phyloP scores from a whole-genome alignment of 2,329 filamentous ascomycete species.

The Trichophyton mentagrophytes region DNA sequence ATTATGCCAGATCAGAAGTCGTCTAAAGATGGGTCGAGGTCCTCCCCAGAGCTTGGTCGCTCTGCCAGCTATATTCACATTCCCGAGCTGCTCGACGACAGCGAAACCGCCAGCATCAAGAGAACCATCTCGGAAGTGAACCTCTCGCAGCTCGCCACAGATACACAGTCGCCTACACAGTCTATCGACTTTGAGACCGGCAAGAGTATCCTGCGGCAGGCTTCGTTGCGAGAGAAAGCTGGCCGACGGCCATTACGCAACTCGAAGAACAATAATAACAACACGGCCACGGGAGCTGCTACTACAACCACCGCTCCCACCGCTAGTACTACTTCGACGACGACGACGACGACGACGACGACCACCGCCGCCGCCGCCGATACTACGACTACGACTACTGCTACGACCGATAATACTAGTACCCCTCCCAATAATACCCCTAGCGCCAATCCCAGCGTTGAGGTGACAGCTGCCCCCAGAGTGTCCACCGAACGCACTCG shows the following conservation, averaged over 20 bases:
- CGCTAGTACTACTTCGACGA: no score
- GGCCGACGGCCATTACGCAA: not conserved
- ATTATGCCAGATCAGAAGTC: conserved; percentile 25
- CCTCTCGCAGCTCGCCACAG: conserved; percentile 25
- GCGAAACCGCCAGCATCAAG: conserved; percentile 30
- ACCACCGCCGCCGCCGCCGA: not conserved
- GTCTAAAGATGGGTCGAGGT: conserved; percentile 15
- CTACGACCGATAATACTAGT: not conserved
- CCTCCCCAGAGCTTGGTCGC: conserved; percentile 31
- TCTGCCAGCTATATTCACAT: conserved; percentile 48
- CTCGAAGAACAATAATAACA: not conserved
- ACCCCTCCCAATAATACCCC: not conserved
- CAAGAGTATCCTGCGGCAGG: conserved; percentile 31
- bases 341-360: not conserved
- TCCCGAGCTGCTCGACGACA: conserved; percentile 28
- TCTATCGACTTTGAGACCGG: conserved; percentile 29
- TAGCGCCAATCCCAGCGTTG: not conserved
- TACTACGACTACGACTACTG: not conserved
- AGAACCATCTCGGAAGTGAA: conserved; percentile 40
- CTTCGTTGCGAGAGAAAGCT: conserved; percentile 23
- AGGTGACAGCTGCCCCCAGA: conserved; percentile 11
- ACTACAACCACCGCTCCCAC: not conserved
- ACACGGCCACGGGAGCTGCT: not conserved
- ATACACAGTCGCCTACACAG: conserved; percentile 19
- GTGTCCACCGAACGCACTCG: conserved; percentile 25